Evolutionary conservation across 345 rosid species (phyloP).

Genomic region (Acer yangbiense): DNA sequence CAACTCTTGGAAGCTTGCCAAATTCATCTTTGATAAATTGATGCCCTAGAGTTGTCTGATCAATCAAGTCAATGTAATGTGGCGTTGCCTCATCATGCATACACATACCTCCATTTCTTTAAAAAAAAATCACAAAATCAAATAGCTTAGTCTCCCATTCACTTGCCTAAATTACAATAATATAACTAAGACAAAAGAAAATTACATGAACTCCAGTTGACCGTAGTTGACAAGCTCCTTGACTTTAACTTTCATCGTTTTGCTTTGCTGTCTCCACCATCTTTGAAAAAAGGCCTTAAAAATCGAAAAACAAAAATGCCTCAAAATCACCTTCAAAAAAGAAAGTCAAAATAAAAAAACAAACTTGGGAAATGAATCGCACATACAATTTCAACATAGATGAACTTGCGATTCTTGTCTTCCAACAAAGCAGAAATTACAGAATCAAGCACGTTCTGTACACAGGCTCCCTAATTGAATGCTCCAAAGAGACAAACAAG

Average conservation of each 20-base stretch:
- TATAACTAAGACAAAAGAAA: background rate
- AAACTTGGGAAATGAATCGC: background rate
- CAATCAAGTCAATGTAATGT: conserved; percentile 91
- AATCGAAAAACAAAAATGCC: background rate
- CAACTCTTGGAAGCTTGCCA: conserved; percentile 88
- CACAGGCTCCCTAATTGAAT: conserved; percentile 73
- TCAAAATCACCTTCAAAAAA: background rate
- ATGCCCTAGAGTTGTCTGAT: conserved; percentile 94
- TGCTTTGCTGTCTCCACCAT: conserved; percentile 99
- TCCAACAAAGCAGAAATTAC: conserved; percentile 78
- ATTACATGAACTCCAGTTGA: conserved; percentile 89
- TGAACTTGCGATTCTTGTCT: conserved; percentile 83
- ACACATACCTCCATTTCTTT: conserved; percentile 91
- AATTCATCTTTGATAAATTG: conserved; percentile 74
- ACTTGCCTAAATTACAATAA: background rate
- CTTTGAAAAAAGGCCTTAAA: conserved; percentile 85
- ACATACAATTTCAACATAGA: conserved; percentile 82
- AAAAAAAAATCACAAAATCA: conserved; percentile 6
- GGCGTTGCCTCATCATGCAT: conserved; percentile 96
- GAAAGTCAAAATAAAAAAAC: background rate
- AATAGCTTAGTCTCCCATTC: background rate
- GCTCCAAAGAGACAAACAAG: conserved; percentile 14
- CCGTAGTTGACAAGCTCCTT: conserved; percentile 83
- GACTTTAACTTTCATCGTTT: conserved; percentile 64
- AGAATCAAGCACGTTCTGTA: conserved; percentile 90